phyloP scores from a whole-genome alignment of 208 protist genomes.

The Tetramitus jugosus region DNA sequence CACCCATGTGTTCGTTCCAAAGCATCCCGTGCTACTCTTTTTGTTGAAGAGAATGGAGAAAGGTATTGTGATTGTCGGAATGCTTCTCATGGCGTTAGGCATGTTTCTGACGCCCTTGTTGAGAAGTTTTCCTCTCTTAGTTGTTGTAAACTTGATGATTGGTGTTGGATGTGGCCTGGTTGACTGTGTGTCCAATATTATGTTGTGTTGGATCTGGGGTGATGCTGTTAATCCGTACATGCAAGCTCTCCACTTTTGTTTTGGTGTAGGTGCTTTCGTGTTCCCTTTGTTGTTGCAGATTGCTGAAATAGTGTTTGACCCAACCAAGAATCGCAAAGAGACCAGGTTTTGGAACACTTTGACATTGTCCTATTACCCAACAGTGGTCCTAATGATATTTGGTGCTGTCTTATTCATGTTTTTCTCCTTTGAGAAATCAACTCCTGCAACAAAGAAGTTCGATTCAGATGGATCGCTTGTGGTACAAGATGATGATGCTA shows the following conservation, averaged over 20 bases:
- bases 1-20: not conserved
- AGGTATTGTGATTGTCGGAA: no score
- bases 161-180: not conserved
- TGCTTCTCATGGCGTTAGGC: not conserved
- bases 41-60: no score
- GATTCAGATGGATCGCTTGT: not conserved
- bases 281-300: not conserved
- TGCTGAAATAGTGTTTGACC: not conserved
- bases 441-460: not conserved
- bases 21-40: no score
- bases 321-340: no score
- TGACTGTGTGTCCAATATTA: not conserved
- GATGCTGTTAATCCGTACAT: not conserved
- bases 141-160: not conserved
- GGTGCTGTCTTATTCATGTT: not conserved
- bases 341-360: not conserved
- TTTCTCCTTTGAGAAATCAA: not conserved
- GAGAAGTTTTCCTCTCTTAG: not conserved
- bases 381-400: not conserved
- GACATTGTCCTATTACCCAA: not conserved
- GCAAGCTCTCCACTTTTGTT: conserved; percentile 2
- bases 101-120: not conserved
- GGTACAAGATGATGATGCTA: not conserved
- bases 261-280: conserved; percentile 3
- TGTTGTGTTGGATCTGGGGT: conserved; percentile 7